phyloP scores from a whole-genome alignment of 179 eudicot species.

The Sideroxylon spinosum region DNA sequence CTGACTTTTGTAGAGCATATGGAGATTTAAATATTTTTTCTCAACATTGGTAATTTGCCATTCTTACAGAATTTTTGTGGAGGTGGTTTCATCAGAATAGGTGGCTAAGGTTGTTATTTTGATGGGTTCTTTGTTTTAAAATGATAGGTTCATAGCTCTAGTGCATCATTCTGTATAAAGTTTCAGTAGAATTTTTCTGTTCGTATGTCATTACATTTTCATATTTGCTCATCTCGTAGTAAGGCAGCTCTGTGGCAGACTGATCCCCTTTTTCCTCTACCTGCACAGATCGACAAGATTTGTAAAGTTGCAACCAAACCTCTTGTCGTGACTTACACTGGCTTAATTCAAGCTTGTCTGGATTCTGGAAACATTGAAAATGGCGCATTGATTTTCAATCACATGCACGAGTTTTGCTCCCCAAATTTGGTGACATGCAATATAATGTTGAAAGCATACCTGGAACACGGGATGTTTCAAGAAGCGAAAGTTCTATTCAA shows the following conservation, averaged over 20 bases:
- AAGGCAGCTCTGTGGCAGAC: background rate
- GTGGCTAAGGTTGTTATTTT: too few species aligned
- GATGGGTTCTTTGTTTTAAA: too few species aligned
- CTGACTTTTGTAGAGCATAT: too few species aligned
- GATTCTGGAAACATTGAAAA: conserved; percentile 49
- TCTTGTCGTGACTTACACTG: conserved; percentile 85
- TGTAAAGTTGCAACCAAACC: conserved; percentile 89
- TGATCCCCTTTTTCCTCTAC: conserved; percentile 2
- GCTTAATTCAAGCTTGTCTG: conserved; percentile 80
- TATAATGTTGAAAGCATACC: conserved; percentile 70
- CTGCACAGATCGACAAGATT: conserved; percentile 72
- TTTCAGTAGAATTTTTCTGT: too few species aligned
- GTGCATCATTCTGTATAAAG: too few species aligned
- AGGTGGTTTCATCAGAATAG: too few species aligned
- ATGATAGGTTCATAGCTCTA: too few species aligned
- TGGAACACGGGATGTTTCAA: conserved; percentile 59
- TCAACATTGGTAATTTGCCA: too few species aligned
- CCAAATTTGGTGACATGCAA: conserved; percentile 81
- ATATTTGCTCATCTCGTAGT: conserved; percentile 7
- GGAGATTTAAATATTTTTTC: too few species aligned
- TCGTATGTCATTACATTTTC: background rate
- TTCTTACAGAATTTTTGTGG: too few species aligned
- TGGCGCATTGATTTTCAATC: conserved; percentile 60
- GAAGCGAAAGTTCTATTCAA: conserved; percentile 64
- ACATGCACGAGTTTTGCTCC: conserved; percentile 76